A percentile compares a stretch with the other conserved stretches of the same genome.
phyloP scores from a whole-genome alignment of 352 stramenopile genomes.

The Peronospora tabacina region DNA sequence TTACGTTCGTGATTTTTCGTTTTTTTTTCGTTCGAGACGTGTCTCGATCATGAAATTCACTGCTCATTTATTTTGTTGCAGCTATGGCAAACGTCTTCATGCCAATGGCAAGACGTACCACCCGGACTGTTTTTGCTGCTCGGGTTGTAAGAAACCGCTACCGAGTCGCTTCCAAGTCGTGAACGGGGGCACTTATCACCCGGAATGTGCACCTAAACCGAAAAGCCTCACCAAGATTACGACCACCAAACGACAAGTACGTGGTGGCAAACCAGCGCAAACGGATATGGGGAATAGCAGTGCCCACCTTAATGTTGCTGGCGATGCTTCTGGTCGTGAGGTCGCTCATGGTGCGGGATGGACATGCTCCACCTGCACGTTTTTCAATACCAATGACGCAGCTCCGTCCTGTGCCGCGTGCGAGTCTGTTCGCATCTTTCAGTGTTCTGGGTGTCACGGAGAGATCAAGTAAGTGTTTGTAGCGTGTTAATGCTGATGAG shows the following conservation, averaged over 20 bases:
- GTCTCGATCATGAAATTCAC: too few species aligned
- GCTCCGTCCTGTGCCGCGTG: conserved; percentile 21
- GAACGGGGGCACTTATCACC: conserved; percentile 34
- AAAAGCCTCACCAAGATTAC: conserved; percentile 12
- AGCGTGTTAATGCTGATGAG: neutral
- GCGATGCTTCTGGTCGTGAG: neutral
- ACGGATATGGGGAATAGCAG: conserved; percentile 17
- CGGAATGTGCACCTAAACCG: conserved; percentile 28
- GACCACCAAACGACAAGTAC: conserved; percentile 5
- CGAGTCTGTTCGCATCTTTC: conserved; percentile 22
- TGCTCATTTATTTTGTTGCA: conserved; percentile 6
- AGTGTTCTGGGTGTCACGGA: conserved; percentile 22
- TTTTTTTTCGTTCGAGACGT: too few species aligned
- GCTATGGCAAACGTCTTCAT: conserved; percentile 35
- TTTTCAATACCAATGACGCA: conserved; percentile 27
- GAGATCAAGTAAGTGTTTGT: conserved; percentile 26
- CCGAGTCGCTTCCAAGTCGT: conserved; percentile 37
- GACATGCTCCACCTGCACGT: conserved; percentile 33
- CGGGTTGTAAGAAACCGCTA: conserved; percentile 26
- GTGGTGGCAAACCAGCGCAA: neutral
- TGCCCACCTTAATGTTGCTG: conserved; percentile 10
- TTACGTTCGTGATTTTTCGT: conserved; percentile 17
- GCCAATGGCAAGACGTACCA: conserved; percentile 39
- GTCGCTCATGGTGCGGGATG: conserved; percentile 13
- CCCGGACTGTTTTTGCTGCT: conserved; percentile 44